A percentile compares a stretch with the other conserved stretches of the same genome.
phyloP scores from a whole-genome alignment of 495 filamentous ascomycete genomes.

The Podospora tetraspora region DNA sequence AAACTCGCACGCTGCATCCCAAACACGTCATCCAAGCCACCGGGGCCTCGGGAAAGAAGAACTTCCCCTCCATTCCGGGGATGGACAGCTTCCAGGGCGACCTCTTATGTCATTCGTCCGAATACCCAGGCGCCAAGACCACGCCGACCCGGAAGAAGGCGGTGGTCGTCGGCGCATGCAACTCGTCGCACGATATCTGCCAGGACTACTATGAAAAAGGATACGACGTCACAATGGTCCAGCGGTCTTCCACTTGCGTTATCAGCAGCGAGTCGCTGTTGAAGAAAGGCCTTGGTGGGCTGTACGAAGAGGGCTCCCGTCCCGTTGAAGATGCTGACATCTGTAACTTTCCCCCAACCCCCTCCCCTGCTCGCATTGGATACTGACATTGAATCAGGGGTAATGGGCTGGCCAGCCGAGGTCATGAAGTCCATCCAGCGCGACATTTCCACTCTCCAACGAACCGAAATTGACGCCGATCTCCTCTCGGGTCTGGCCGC shows the following conservation, averaged over 20 bases:
- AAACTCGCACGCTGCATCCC: slow-evolving; percentile 56
- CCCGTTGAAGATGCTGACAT: slow-evolving; percentile 61
- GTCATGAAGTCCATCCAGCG: slow-evolving; percentile 53
- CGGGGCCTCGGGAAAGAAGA: slow-evolving; percentile 66
- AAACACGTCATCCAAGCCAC: slow-evolving; percentile 67
- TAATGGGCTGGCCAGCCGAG: slow-evolving; percentile 51
- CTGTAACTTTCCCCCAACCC: background rate
- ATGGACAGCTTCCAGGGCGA: slow-evolving; percentile 56
- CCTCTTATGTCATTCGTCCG: slow-evolving; percentile 62
- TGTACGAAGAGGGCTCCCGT: slow-evolving; percentile 61
- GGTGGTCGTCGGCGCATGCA: slow-evolving; percentile 73
- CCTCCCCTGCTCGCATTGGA: background rate
- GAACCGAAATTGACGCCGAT: slow-evolving; percentile 44
- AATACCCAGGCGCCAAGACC: slow-evolving; percentile 55
- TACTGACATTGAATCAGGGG: slow-evolving; percentile 8
- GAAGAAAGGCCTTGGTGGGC: slow-evolving; percentile 48
- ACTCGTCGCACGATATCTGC: slow-evolving; percentile 77
- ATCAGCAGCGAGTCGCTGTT: slow-evolving; percentile 47
- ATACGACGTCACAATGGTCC: slow-evolving; percentile 77
- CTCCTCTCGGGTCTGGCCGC: slow-evolving; percentile 55
- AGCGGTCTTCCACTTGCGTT: slow-evolving; percentile 70
- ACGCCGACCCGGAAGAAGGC: slow-evolving; percentile 53
- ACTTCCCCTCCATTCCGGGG: slow-evolving; percentile 58
- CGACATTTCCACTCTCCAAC: slow-evolving; percentile 45
- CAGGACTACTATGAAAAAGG: slow-evolving; percentile 79